Evolutionary conservation across 2,329 filamentous ascomycete species (phyloP), one percentile per base, ranked within the genome.

Genomic region (Cladosporium sp.): DNA sequence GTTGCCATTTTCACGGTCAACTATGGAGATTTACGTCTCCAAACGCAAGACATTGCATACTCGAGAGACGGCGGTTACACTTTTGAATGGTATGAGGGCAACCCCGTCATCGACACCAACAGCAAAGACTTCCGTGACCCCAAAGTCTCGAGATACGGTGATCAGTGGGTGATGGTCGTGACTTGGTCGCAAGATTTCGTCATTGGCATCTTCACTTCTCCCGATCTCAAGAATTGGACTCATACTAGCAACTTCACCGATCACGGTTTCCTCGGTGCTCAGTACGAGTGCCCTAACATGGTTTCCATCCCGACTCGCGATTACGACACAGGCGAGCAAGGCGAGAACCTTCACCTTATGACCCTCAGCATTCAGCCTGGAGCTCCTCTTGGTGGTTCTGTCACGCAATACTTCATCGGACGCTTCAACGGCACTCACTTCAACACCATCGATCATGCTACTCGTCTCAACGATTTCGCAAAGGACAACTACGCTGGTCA

Each of bases 231-330:
- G 47, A 69, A 76, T 10, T 87, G 84, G 84, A 80, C 75, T 36
- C 74, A 76, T 40, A 75, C 75, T 6, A 80, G 80, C 58, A 85
- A 85, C 66, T 85, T 85, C 65, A 76, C 79, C 2, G 68, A 75
- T 58, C 68, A 76, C 44, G 80, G 78, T 13, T 71, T 82, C 2
- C 73, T 78, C 6, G 83, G 78, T 7, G 64, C 78, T 1, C 80
- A 85, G 63, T 85, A 83, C 63, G 84, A 86, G 66, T 86, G 83
- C 49, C 83, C 84, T 0, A 86, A 85, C 61, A 66, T 87, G 42
- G 76, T 86, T 2, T 71, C 74, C 24, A 77, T 86, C 47, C 80
- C 79, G 0, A 73, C 82, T 10, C 62, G 70, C 6, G 73, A 62
- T 62, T 73, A 48, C 3, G 73, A 75, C 40, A 55, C 52, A 3